Evolutionary conservation across 1,139 yeast species (phyloP).

Genomic region (Candida sp.): DNA sequence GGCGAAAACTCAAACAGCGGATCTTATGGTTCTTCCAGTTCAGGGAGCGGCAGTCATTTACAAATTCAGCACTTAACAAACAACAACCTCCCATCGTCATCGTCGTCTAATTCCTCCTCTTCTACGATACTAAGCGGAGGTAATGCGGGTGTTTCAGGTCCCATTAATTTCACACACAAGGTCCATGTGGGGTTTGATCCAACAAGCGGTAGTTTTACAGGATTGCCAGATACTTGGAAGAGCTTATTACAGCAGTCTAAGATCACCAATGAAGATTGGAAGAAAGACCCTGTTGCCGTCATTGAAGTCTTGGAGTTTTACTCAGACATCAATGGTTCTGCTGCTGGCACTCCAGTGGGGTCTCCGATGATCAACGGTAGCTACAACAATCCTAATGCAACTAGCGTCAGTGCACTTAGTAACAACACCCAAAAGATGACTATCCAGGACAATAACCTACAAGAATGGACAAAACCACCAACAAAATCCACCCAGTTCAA

Average conservation of each 20-base stretch:
- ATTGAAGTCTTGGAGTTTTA: constrained; percentile 95
- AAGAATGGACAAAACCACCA: constrained; percentile 50
- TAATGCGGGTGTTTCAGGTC: constrained; percentile 64
- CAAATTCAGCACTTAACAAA: constrained; percentile 5
- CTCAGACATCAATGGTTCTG: constrained; percentile 47
- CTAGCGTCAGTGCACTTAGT: constrained; percentile 4
- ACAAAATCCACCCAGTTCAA: constrained; percentile 26
- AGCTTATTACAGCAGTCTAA: constrained; percentile 74
- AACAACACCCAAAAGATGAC: neutral
- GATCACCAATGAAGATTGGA: constrained; percentile 84
- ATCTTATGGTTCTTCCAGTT: neutral
- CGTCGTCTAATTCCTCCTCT: constrained; percentile 1
- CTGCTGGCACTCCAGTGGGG: constrained; percentile 32
- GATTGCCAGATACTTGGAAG: constrained; percentile 83
- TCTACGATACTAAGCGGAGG: constrained; percentile 10
- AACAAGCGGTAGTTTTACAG: constrained; percentile 75
- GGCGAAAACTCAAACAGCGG: constrained; percentile 21
- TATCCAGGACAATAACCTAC: constrained; percentile 21
- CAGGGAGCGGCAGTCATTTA: neutral
- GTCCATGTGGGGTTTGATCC: constrained; percentile 67
- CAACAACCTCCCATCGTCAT: constrained; percentile 3
- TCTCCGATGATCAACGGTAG: constrained; percentile 22
- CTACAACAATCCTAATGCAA: constrained; percentile 8
- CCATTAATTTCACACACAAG: constrained; percentile 78
- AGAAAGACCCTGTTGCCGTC: constrained; percentile 82